Conservation (phyloP, 805 yeast genomes). For the Nakazawaea ernobii region DNA sequence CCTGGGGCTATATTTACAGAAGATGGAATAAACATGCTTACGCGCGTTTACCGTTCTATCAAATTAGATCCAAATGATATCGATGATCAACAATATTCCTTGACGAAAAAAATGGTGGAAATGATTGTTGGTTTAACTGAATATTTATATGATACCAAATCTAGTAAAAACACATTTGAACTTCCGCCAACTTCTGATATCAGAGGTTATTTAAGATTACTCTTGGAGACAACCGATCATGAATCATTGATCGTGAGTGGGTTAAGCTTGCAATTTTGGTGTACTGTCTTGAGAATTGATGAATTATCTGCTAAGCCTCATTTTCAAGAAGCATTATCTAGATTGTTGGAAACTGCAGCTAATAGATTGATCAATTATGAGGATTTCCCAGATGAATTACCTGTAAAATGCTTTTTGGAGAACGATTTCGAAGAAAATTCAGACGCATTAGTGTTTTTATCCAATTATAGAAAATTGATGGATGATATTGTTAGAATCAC, state of each 20-base stretch:
- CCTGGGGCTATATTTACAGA: slow-evolving; percentile 73
- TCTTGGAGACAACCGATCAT: slow-evolving; percentile 75
- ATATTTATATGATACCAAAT: slow-evolving; percentile 41
- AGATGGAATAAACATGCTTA: slow-evolving; percentile 67
- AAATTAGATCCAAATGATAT: slow-evolving; percentile 63
- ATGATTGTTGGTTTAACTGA: slow-evolving; percentile 86
- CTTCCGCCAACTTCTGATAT: slow-evolving; percentile 46
- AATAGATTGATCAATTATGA: slow-evolving; percentile 72
- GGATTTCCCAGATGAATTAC: slow-evolving; percentile 58
- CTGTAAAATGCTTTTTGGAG: slow-evolving; percentile 63
- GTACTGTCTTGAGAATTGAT: slow-evolving; percentile 78
- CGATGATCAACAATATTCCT: slow-evolving; percentile 67
- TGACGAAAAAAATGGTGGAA: slow-evolving; percentile 86
- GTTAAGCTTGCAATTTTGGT: slow-evolving; percentile 90
- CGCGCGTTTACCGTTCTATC: slow-evolving; percentile 56
- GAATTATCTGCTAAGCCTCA: slow-evolving; percentile 55
- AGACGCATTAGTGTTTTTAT: slow-evolving; percentile 70
- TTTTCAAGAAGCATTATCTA: slow-evolving; percentile 54
- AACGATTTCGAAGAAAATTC: slow-evolving; percentile 85
- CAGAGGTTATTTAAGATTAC: slow-evolving; percentile 62
- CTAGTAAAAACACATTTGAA: slow-evolving; percentile 7
- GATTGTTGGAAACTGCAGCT: slow-evolving; percentile 69
- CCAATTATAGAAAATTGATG: slow-evolving; percentile 74
- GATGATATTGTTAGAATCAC: slow-evolving; percentile 89
- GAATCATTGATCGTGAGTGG: slow-evolving; percentile 89